phyloP scores from a whole-genome alignment of 2,329 filamentous ascomycete species.

The Fusarium buxicola region DNA sequence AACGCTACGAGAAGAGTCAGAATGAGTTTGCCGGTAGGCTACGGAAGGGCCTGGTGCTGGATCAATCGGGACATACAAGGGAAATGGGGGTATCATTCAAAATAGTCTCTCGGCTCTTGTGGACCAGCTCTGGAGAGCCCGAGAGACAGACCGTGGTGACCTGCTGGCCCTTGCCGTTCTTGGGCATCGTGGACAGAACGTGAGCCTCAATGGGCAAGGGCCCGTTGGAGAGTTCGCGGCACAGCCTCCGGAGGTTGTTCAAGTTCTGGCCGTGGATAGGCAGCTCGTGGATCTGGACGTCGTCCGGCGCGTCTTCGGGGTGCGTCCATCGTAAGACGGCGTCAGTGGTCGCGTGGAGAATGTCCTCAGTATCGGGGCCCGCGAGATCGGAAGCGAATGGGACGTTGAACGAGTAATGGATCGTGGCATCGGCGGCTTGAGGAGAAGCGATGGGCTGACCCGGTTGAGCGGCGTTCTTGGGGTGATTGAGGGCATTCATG shows the following conservation, averaged over 20 bases:
- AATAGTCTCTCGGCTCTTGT: constrained; percentile 89
- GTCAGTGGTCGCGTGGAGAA: constrained; percentile 89
- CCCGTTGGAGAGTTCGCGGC: constrained; percentile 81
- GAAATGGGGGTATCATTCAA: constrained; percentile 92
- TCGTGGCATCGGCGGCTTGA: constrained; percentile 77
- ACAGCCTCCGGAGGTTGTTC: constrained; percentile 80
- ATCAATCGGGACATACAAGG: constrained; percentile 72
- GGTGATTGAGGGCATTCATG: constrained; percentile 66
- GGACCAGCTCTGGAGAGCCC: constrained; percentile 86
- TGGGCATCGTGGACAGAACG: constrained; percentile 85
- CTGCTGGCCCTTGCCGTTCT: constrained; percentile 72
- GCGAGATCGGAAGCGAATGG: constrained; percentile 93
- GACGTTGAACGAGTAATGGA: constrained; percentile 97
- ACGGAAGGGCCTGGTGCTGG: background rate
- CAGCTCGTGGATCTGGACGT: constrained; percentile 85
- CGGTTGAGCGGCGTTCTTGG: constrained; percentile 65
- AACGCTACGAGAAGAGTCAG: constrained; percentile 70
- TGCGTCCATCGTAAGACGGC: constrained; percentile 95
- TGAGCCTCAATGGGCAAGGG: constrained; percentile 82
- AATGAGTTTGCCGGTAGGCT: background rate
- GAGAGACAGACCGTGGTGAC: constrained; percentile 93
- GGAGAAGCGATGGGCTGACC: constrained; percentile 72
- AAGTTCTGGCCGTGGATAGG: constrained; percentile 94
- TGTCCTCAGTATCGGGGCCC: constrained; percentile 93
- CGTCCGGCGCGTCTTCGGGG: constrained; percentile 85